Base-by-base conservation (phyloP, 441 rosid species). In the Aleurites moluccanus region DNA sequence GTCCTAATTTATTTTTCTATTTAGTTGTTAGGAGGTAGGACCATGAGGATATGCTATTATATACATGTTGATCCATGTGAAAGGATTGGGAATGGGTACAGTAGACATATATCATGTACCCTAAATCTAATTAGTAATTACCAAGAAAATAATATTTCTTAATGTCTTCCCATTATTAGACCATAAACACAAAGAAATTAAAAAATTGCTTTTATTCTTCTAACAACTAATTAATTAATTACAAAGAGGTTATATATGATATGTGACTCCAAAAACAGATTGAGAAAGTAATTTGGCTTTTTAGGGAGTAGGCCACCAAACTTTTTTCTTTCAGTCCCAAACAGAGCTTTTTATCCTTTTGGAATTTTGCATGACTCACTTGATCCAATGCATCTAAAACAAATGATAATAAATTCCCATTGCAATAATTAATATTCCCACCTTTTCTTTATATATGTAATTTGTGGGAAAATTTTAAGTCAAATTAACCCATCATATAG, bases 361-460 rank as follows among this genome's bases (percentile, higher is more conserved):
- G 86, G 85, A 84, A 49, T 78, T 67, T 82, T 79, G 88, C 83
- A 66, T 69, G 85, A 78, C 79, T 82, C 83, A 50, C 78, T 78
- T 79, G 85, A 85, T 78, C 85, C 84, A 69, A 81, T 70, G 84
- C 84, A 82, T 76, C 83, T 77, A 70, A 79, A 77, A 62, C 49
- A 79, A 82, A 78, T 73, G 9, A 56, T 80, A 44, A 44, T 44
- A 72, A 67, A 60, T 62, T 73, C 77, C 74, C 86, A 78, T 77
- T 72, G 66, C 64, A 67, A 75, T 44, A 5, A 10, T 2, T 50
- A 10, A 30, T 50, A 25, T 42, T 20, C 8, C 21, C 56, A 2
- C n/a, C 4, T 3, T 49, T 3, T 49, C 16, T 49, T 13, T 28
- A 11, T 28, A 27, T 28, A 42, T 40, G 42, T 30, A 1, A 3